Conservation (phyloP, 306 rosid species). For the Alnus rubra region DNA sequence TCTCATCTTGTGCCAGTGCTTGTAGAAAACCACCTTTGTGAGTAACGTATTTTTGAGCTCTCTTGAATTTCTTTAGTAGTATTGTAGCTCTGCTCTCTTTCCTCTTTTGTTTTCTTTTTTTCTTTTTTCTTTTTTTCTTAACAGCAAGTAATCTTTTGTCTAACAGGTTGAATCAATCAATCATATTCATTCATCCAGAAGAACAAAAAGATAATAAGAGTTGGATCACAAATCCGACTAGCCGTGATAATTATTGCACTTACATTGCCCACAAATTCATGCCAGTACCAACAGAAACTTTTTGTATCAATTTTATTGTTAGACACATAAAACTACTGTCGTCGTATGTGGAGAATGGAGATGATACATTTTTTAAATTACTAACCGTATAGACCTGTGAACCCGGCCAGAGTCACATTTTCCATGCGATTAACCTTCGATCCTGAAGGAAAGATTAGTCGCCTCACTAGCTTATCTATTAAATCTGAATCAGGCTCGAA, state of each 20-base stretch:
- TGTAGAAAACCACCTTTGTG: no score
- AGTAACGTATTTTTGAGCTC: no score
- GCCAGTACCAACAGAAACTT: background rate
- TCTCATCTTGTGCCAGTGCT: no score
- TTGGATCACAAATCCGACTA: background rate
- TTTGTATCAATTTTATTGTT: background rate
- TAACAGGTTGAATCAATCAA: no score
- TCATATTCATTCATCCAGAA: background rate
- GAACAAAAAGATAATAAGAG: background rate
- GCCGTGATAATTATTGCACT: background rate
- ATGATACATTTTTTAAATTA: slow-evolving; percentile 18
- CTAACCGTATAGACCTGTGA: no score
- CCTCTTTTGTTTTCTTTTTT: no score
- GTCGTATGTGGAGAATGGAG: background rate
- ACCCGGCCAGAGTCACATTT: slow-evolving; percentile 20
- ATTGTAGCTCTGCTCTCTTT: no score
- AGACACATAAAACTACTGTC: background rate
- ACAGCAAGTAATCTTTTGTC: no score
- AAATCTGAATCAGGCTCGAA: slow-evolving; percentile 36
- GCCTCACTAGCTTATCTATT: slow-evolving; percentile 35
- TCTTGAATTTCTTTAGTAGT: no score
- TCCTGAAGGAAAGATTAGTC: slow-evolving; percentile 38
- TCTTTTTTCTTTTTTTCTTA: no score
- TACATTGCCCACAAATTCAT: background rate
- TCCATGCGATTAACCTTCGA: slow-evolving; percentile 3